Conservation (phyloP, 2,329 filamentous ascomycete species). For the Nemania sp. region DNA sequence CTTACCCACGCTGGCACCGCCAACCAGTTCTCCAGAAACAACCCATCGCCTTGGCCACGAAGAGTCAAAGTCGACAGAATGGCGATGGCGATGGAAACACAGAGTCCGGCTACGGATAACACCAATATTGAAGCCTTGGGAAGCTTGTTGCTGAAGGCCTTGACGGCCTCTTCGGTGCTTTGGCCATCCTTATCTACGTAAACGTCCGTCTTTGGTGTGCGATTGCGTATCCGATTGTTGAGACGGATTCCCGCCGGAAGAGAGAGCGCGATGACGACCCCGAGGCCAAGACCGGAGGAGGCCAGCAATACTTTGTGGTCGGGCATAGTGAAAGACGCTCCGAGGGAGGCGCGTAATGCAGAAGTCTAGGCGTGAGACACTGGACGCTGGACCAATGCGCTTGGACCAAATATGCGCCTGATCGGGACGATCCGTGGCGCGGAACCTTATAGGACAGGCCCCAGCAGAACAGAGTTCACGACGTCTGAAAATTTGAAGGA, state of each 20-base stretch:
- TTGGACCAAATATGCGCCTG: too few relatives aligned
- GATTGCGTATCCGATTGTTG: slow-evolving; percentile 28
- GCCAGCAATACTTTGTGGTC: slow-evolving; percentile 24
- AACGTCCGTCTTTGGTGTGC: slow-evolving; percentile 45
- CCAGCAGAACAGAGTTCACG: neutral
- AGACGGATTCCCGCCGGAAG: slow-evolving; percentile 33
- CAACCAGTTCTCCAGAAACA: slow-evolving; percentile 63
- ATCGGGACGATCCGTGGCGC: neutral
- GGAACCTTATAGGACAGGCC: neutral
- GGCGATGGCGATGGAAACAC: slow-evolving; percentile 60
- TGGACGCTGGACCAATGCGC: neutral
- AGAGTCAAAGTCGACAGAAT: slow-evolving; percentile 53
- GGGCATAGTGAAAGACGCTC: slow-evolving; percentile 8
- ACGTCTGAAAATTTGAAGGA: neutral
- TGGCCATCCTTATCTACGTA: slow-evolving; percentile 74
- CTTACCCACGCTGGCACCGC: slow-evolving; percentile 66
- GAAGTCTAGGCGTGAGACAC: neutral
- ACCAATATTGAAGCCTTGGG: slow-evolving; percentile 60
- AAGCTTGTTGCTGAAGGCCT: slow-evolving; percentile 63
- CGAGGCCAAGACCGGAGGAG: slow-evolving; percentile 37
- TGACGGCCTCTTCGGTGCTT: slow-evolving; percentile 66
- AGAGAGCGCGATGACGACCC: slow-evolving; percentile 32
- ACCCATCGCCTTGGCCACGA: slow-evolving; percentile 38
- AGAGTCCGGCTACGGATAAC: slow-evolving; percentile 58
- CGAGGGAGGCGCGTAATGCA: neutral